phyloP scores from a whole-genome alignment of 2,329 filamentous ascomycete genomes.

The Helminthosporium solani region DNA sequence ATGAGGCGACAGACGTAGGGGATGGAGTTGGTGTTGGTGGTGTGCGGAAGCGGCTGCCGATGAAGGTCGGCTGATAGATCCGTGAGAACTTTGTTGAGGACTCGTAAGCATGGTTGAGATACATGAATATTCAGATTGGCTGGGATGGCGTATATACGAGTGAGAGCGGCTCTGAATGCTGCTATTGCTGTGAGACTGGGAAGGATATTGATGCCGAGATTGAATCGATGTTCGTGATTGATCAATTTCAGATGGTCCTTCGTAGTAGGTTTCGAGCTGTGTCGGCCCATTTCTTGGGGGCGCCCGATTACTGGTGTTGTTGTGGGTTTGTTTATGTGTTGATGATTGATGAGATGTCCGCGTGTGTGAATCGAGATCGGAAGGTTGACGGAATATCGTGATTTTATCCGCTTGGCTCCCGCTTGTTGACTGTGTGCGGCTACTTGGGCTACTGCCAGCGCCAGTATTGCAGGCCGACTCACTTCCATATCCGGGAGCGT shows the following conservation, averaged over 20 bases:
- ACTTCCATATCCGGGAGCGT: neutral
- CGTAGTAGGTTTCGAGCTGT: neutral
- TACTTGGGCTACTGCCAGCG: neutral
- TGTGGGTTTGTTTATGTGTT: neutral
- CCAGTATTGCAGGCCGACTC: neutral
- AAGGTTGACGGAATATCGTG: neutral
- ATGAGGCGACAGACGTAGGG: conserved; percentile 23
- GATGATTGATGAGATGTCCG: neutral
- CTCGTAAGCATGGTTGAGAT: neutral
- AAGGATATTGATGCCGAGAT: no score
- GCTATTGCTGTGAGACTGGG: neutral
- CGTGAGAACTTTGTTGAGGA: conserved; percentile 3
- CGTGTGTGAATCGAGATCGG: neutral
- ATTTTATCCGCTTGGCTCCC: conserved; percentile 4
- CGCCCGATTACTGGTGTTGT: neutral
- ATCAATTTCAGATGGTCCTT: neutral
- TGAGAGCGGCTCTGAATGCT: neutral
- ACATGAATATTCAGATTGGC: neutral
- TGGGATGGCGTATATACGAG: neutral
- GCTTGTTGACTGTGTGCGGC: neutral
- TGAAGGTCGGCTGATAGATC: neutral
- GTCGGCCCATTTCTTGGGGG: neutral
- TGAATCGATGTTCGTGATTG: no score
- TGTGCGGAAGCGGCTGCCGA: neutral
- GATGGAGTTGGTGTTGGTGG: conserved; percentile 14